Base-by-base conservation (phyloP, 2,329 filamentous ascomycete species). In the Scedosporium boydii region DNA sequence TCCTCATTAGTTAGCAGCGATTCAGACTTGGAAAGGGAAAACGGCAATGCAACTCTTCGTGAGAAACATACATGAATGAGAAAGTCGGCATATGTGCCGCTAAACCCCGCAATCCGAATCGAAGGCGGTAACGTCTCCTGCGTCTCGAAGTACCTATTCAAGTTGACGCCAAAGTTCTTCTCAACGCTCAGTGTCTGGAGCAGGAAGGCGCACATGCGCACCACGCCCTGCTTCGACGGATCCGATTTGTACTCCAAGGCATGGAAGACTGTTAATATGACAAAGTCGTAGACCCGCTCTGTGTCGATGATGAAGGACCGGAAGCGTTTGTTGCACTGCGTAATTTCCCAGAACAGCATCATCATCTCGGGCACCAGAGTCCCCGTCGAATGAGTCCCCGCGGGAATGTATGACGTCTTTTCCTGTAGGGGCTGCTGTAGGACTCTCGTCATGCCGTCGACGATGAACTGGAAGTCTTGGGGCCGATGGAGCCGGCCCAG, bases 281-380 rank as follows among this genome's bases (percentile, higher is more conserved):
- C 82, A 74, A 98, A 97, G 72, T 99, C 95, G 70, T 97, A 91
- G 0, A 90, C 91, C 61, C 93, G 83, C 70, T 95, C 91, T 0
- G 95, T 98, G 69, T 99, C 95, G 66, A 98, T 93, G 69, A 99
- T 95, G 74, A 97, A 99, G 1, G 92, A 91, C 38, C 95, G 84
- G 76, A 99, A 99, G 64, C 93, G 85, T 76, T 96, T 98, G 76
- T 99, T 99, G 81, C 93, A 97, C 74, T 99, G 95, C 4, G 95
- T 86, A 44, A 91, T 86, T 77, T 99, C 95, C 95, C 95, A 99
- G 71, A 98, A 97, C 2, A 99, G 81, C 83, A 97, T 95, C 62
- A 98, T 87, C 78, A 96, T 96, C 75, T 99, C 95, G 1, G 95
- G 93, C 0, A 93, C 91, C 4, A 65, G 64, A 70, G 90, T 91